A percentile compares a stretch with the other conserved stretches of the same genome.
phyloP scores from a whole-genome alignment of 2,329 filamentous ascomycete genomes.

The Eurotiales sp. region DNA sequence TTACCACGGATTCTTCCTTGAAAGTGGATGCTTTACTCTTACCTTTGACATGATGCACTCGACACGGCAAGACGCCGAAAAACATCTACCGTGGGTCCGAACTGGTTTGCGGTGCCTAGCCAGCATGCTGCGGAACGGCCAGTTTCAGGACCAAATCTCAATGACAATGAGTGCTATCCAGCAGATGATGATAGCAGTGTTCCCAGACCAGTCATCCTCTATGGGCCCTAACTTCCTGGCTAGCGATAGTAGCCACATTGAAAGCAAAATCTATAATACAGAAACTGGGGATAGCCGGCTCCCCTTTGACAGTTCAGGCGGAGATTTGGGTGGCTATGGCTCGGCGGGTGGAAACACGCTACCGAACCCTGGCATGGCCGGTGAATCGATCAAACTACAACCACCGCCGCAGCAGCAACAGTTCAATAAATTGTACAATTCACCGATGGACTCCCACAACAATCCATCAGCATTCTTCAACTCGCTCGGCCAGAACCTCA shows the following conservation, averaged over 20 bases:
- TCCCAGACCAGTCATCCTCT: conserved; percentile 28
- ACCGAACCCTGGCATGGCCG: neutral
- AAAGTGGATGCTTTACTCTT: conserved; percentile 40
- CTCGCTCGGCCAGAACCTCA: conserved; percentile 15
- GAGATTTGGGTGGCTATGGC: neutral
- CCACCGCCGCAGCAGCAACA: neutral
- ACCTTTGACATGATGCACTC: conserved; percentile 45
- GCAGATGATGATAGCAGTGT: conserved; percentile 29
- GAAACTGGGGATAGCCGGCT: neutral
- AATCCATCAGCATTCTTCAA: conserved; percentile 15
- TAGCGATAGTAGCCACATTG: neutral
- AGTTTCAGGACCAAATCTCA: conserved; percentile 18
- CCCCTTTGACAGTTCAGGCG: neutral
- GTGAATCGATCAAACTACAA: neutral
- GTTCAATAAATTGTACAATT: neutral
- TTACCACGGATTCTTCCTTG: conserved; percentile 45
- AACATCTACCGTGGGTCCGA: conserved; percentile 43
- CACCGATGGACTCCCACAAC: neutral
- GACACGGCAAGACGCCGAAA: conserved; percentile 27
- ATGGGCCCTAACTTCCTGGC: conserved; percentile 9
- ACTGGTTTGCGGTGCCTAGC: conserved; percentile 35
- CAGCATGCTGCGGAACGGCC: conserved; percentile 31
- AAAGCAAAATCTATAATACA: neutral
- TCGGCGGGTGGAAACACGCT: neutral
- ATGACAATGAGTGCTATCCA: conserved; percentile 30